Percentiles rank a stretch among this genome's conserved stretches.
phyloP scores from a whole-genome alignment of 2,329 filamentous ascomycete species.

The Tolypocladium endophyticum region DNA sequence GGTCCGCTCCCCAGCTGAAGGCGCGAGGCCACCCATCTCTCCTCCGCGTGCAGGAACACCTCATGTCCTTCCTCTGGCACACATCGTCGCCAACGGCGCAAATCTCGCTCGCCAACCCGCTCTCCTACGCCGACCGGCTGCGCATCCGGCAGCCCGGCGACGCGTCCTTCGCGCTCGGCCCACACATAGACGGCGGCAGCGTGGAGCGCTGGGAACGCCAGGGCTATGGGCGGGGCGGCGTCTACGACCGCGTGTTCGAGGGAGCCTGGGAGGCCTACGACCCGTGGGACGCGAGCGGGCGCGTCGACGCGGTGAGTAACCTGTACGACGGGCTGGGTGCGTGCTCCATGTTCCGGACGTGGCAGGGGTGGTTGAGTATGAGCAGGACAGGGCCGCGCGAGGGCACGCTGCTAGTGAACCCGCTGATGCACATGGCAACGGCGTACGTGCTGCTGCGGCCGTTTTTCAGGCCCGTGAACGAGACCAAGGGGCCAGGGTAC shows the following conservation, averaged over 20 bases:
- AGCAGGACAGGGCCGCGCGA: conserved; percentile 61
- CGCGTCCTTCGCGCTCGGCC: conserved; percentile 57
- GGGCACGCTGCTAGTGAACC: conserved; percentile 75
- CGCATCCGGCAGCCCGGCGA: conserved; percentile 65
- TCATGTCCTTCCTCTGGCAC: conserved; percentile 53
- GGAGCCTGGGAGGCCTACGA: conserved; percentile 77
- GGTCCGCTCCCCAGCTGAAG: conserved; percentile 57
- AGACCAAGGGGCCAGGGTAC: conserved; percentile 18
- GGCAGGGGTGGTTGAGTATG: conserved; percentile 83
- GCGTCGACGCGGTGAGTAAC: conserved; percentile 59
- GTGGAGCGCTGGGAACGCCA: conserved; percentile 64
- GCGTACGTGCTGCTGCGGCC: conserved; percentile 75
- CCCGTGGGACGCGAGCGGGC: conserved; percentile 65
- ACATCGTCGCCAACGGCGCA: conserved; percentile 34
- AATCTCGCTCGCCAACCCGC: conserved; percentile 42
- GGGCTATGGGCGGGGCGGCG: conserved; percentile 54
- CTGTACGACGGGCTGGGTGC: conserved; percentile 73
- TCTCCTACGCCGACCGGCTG: conserved; percentile 61
- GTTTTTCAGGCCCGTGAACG: conserved; percentile 56
- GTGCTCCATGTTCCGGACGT: conserved; percentile 78
- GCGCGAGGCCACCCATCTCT: conserved; percentile 58
- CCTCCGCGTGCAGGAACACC: conserved; percentile 46
- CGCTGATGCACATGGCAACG: conserved; percentile 62
- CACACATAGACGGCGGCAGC: conserved; percentile 64
- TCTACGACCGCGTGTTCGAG: conserved; percentile 63